Percentiles rank a stretch among this genome's conserved stretches.
Evolutionary conservation across 495 filamentous ascomycete species (phyloP).

Genomic region (Hyaloscypha variabilis): DNA sequence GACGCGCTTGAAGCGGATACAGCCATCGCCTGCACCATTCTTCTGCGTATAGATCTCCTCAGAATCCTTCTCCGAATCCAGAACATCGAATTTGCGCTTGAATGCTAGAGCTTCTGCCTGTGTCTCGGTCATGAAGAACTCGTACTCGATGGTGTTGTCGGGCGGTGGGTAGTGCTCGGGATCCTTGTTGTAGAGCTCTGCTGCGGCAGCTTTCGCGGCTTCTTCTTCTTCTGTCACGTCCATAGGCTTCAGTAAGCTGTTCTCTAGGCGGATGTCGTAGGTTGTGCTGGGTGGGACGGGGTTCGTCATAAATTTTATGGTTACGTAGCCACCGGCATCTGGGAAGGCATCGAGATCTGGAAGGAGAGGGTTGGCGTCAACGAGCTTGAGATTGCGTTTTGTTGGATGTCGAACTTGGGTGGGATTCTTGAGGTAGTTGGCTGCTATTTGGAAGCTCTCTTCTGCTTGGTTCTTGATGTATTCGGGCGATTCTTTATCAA

Average conservation of each 20-base stretch:
- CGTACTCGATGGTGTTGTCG: constrained; percentile 71
- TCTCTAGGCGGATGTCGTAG: constrained; percentile 83
- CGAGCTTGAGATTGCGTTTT: constrained; percentile 74
- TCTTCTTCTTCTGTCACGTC: constrained; percentile 52
- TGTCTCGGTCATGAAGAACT: constrained; percentile 73
- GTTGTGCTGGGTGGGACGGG: constrained; percentile 60
- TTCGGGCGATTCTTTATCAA: constrained; percentile 70
- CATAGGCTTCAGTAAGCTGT: constrained; percentile 74
- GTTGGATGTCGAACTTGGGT: constrained; percentile 77
- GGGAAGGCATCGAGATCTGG: constrained; percentile 88
- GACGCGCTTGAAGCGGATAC: constrained; percentile 74
- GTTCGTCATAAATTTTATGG: constrained; percentile 86
- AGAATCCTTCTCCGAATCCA: constrained; percentile 69
- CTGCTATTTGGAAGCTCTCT: constrained; percentile 86
- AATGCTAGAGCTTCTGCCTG: constrained; percentile 59
- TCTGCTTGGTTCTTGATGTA: constrained; percentile 80
- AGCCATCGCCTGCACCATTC: constrained; percentile 44
- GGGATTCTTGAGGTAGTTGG: constrained; percentile 65
- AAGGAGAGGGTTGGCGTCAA: constrained; percentile 79
- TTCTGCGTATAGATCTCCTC: constrained; percentile 65
- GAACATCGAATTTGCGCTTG: constrained; percentile 70
- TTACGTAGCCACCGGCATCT: constrained; percentile 83
- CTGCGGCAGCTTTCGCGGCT: constrained; percentile 49
- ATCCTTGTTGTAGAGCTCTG: constrained; percentile 63
- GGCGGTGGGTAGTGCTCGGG: constrained; percentile 62